These are phyloP conservation scores for Leishmania amazonensis DNA, from an alignment of 208 protist genomes.

Conservation along the genomic window DNA sequence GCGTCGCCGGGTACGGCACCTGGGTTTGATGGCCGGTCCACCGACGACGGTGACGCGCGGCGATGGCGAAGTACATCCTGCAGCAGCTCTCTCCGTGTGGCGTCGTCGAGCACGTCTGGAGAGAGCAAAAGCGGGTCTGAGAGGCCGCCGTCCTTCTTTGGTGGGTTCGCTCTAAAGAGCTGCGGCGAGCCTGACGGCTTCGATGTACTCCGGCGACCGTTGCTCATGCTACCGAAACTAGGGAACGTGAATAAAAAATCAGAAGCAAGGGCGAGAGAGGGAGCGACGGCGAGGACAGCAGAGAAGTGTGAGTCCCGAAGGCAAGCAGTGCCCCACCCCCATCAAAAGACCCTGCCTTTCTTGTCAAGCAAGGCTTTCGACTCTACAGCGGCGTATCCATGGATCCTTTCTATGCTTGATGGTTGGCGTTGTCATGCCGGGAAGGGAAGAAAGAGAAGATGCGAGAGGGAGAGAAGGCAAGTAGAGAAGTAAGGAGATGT, in stretches of 20 bases:
- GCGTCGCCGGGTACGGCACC: background rate
- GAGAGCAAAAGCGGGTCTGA: constrained; percentile 52
- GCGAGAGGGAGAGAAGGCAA: background rate
- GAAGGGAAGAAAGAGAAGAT: background rate
- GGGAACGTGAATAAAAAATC: background rate
- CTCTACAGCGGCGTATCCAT: background rate
- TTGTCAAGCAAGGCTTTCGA: background rate
- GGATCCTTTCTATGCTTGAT: background rate
- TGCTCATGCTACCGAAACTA: constrained; percentile 15
- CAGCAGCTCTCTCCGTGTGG: constrained; percentile 72
- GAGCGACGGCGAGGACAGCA: constrained; percentile 1
- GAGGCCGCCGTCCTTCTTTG: constrained; percentile 12
- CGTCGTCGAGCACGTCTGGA: constrained; percentile 82
- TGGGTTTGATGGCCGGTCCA: background rate
- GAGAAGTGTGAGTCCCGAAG: background rate
- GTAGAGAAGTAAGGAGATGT: background rate
- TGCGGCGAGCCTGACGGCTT: constrained; percentile 35
- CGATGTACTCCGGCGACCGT: constrained; percentile 6
- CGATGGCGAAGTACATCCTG: constrained; percentile 50
- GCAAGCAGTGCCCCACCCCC: background rate
- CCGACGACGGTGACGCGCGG: constrained; percentile 9
- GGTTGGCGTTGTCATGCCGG: background rate
- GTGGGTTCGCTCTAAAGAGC: constrained; percentile 50
- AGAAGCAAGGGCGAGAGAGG: background rate
- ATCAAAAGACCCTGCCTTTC: background rate